Evolutionary conservation across 2,329 filamentous ascomycete genomes (phyloP).

Genomic region (Epichloe amarillans): DNA sequence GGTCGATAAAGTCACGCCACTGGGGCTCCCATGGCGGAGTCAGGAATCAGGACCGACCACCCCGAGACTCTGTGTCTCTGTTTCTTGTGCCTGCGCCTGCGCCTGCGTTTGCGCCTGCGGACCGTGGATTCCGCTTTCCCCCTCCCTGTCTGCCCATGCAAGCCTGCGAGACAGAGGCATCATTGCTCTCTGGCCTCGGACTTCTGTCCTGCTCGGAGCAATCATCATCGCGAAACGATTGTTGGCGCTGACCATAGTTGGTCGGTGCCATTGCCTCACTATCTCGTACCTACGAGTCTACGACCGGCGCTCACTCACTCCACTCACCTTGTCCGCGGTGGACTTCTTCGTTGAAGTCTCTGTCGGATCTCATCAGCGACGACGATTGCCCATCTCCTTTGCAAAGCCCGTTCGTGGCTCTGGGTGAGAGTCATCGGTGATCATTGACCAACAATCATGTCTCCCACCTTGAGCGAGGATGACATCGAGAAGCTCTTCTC

Average conservation of each 20-base stretch:
- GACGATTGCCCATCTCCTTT: background rate
- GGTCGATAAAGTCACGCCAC: conserved; percentile 2
- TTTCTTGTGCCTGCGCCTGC: background rate
- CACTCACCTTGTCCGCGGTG: background rate
- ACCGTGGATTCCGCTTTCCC: background rate
- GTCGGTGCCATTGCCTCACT: background rate
- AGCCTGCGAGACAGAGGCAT: background rate
- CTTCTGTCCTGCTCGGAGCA: background rate
- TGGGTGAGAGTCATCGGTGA: conserved; percentile 21
- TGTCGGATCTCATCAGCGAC: background rate
- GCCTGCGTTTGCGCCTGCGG: background rate
- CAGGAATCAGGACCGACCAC: background rate
- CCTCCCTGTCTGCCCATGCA: background rate
- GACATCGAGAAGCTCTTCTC: conserved; percentile 61
- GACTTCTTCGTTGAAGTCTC: background rate
- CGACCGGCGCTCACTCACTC: background rate
- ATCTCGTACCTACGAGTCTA: background rate
- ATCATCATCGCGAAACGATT: background rate
- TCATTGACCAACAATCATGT: conserved; percentile 42
- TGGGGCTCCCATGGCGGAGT: conserved; percentile 1
- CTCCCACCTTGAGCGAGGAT: conserved; percentile 40
- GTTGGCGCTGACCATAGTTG: background rate
- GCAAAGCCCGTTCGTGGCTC: conserved; percentile 1
- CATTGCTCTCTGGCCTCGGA: background rate
- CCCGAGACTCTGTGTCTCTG: background rate